Evolutionary conservation across 257 asterid species (phyloP).

Genomic region (Lycium barbarum): DNA sequence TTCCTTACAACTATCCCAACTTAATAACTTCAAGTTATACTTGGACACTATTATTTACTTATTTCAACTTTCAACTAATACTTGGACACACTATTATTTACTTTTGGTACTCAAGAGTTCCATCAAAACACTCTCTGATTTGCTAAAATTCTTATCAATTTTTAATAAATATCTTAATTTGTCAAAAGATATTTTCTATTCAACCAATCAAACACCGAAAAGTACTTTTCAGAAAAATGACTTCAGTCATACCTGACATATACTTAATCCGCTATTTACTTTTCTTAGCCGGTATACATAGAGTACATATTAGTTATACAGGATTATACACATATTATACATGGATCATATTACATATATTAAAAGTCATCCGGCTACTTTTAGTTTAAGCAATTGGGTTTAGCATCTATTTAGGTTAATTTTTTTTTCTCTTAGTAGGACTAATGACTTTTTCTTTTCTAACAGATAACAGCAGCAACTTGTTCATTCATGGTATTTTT

Average conservation of each 20-base stretch:
- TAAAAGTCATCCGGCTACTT: background rate
- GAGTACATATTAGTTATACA: background rate
- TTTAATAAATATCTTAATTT: too few relatives aligned
- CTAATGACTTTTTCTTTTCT: background rate
- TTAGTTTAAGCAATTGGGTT: background rate
- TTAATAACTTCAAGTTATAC: too few relatives aligned
- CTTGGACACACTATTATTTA: too few relatives aligned
- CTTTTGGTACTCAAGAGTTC: background rate
- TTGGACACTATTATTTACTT: too few relatives aligned
- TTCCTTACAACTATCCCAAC: background rate
- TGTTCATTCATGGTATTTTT: constrained; percentile 92
- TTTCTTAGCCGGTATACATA: too few relatives aligned
- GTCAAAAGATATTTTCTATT: background rate
- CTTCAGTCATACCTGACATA: background rate
- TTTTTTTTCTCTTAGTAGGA: background rate
- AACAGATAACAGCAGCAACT: constrained; percentile 84
- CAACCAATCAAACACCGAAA: background rate
- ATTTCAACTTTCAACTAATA: background rate
- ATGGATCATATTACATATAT: background rate
- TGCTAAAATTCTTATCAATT: background rate
- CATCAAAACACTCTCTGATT: background rate
- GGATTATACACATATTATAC: background rate
- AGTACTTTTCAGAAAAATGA: too few relatives aligned
- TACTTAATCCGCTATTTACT: too few relatives aligned
- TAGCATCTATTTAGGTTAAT: background rate